Percentiles rank a stretch among this genome's conserved stretches.
Conservation (phyloP, 2,329 filamentous ascomycete genomes). For the Penicillium sp. region DNA sequence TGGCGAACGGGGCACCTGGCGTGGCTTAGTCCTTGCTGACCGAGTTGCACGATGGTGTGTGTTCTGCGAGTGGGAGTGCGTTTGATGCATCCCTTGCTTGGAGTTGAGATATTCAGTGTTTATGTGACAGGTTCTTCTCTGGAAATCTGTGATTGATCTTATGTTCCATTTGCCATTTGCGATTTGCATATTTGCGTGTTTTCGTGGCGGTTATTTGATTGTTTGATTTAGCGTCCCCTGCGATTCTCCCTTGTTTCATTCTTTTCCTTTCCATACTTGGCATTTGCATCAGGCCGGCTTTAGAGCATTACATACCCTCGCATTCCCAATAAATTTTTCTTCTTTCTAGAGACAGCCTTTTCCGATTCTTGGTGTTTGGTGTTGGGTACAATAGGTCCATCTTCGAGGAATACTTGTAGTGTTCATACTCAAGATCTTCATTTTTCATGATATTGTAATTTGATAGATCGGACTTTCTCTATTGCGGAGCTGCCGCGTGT, state of each 20-base stretch:
- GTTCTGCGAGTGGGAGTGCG: slow-evolving; percentile 69
- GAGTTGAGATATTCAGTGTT: slow-evolving; percentile 11
- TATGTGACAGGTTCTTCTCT: slow-evolving; percentile 6
- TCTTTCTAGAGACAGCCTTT: slow-evolving; percentile 7
- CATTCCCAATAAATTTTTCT: slow-evolving; percentile 12
- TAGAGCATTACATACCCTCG: slow-evolving; percentile 30
- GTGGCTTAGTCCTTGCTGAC: slow-evolving; percentile 66
- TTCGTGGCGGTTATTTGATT: neutral
- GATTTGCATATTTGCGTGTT: slow-evolving; percentile 10
- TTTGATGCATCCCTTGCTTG: slow-evolving; percentile 39
- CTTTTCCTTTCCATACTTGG: slow-evolving; percentile 21
- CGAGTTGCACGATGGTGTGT: slow-evolving; percentile 69
- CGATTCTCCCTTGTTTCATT: neutral
- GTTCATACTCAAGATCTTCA: neutral
- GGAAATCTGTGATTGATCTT: slow-evolving; percentile 2
- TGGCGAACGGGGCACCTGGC: slow-evolving; percentile 65
- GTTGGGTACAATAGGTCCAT: slow-evolving; percentile 11
- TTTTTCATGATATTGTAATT: neutral
- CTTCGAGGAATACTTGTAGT: slow-evolving; percentile 1
- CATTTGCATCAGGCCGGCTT: slow-evolving; percentile 32
- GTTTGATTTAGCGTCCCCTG: neutral
- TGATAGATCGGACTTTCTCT: neutral
- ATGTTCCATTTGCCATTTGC: neutral
- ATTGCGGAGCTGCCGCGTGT: neutral
- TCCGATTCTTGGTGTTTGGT: slow-evolving; percentile 16